Evolutionary conservation across 208 protist genomes (phyloP), one percentile per base, ranked within the genome.

Genomic region (Leishmania lainsoni): DNA sequence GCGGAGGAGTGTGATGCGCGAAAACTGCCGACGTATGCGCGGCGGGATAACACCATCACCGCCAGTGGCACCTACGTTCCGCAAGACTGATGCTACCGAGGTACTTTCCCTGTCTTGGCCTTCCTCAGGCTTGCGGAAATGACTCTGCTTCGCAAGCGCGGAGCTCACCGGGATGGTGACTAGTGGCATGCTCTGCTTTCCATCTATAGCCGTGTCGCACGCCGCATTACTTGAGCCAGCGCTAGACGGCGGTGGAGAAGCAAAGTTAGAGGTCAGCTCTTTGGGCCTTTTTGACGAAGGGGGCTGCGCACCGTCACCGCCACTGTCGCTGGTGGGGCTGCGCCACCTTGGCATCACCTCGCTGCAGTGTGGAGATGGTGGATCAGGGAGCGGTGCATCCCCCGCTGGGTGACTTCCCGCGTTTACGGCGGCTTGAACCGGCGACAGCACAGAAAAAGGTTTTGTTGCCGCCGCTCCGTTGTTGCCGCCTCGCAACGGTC

Each of bases 61-160:
- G 26, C 42, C 45, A n/a, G 9, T 68, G 45, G 29, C 39, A 22
- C 73, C 51, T 35, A 76, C 78, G 35, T 29, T 63, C 39, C 22
- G 16, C 29, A 32, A 49, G 16, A 51, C 69, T n/a, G 58, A 22
- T 3, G 63, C 39, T 35, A 12, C n/a, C n/a, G 66, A 39, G 14
- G 80, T 1, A 9, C 20, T 65, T 5, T 26, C 26, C 61, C 42
- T 65, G 1, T 52, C 39, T 65, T 16, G 32, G 35, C 56, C 42
- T 20, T 77, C 78, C 20, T 81, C 78, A 16, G 51, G 45, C 29
- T 51, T 54, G 56, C 82, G 79, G 72, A 84, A 85, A 65, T 39
- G 83, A 78, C 86, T 86, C 69, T 86, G 82, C 61, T 83, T 83
- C 5, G 86, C 75, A 14, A 89, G 82, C 72, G 84, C 69, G n/a